Evolutionary conservation across 2,329 filamentous ascomycete species (phyloP).

Genomic region (Mycosphaerella sp.): DNA sequence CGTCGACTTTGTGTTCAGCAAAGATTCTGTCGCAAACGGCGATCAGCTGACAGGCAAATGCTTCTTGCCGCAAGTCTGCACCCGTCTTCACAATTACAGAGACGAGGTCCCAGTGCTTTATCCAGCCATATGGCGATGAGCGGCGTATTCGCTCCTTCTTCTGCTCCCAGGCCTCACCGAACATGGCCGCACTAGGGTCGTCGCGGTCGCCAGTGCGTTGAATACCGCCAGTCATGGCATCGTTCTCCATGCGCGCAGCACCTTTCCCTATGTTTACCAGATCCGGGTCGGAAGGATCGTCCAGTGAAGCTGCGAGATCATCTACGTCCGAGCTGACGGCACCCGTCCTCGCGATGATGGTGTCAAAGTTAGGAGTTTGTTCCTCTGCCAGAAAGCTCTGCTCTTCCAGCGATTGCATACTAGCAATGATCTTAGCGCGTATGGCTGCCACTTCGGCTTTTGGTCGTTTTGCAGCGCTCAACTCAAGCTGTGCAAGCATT

Average conservation of each 20-base stretch:
- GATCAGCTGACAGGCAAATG: constrained; percentile 80
- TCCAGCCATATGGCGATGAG: constrained; percentile 78
- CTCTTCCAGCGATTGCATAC: constrained; percentile 82
- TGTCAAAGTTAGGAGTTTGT: constrained; percentile 68
- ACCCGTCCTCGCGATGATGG: constrained; percentile 68
- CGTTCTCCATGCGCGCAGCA: constrained; percentile 80
- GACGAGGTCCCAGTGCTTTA: constrained; percentile 83
- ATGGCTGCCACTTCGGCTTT: constrained; percentile 77
- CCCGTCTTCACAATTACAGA: constrained; percentile 89
- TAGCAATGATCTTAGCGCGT: constrained; percentile 78
- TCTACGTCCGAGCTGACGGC: constrained; percentile 47
- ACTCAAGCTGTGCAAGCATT: constrained; percentile 77
- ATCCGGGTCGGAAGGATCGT: constrained; percentile 32
- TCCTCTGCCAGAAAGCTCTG: constrained; percentile 75
- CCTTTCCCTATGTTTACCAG: constrained; percentile 62
- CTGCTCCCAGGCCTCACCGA: constrained; percentile 77
- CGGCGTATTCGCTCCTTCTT: constrained; percentile 80
- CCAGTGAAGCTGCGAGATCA: constrained; percentile 38
- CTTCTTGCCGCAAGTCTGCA: constrained; percentile 66
- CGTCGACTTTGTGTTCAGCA: constrained; percentile 64
- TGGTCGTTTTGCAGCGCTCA: constrained; percentile 72
- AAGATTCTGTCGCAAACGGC: constrained; percentile 75
- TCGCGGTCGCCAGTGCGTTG: constrained; percentile 75
- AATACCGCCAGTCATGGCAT: constrained; percentile 77
- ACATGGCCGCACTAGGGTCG: constrained; percentile 77